phyloP scores from a whole-genome alignment of 176 grass and related monocot genomes.

The Zoysia pacifica region DNA sequence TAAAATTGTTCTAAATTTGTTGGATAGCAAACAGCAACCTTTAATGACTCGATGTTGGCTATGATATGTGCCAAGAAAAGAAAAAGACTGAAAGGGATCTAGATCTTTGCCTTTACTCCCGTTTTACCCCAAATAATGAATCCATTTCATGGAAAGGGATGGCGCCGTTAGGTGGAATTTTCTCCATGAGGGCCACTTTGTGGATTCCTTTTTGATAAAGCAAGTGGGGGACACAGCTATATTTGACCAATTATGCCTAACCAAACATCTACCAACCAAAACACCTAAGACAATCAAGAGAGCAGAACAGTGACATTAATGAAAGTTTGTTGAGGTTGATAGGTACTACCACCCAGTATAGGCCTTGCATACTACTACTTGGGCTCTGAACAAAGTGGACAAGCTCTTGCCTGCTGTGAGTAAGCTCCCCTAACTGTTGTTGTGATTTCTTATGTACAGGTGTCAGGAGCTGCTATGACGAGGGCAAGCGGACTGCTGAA shows the following conservation, averaged over 20 bases:
- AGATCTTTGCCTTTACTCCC: background rate
- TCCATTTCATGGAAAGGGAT: constrained; percentile 42
- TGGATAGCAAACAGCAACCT: background rate
- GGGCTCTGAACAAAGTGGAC: constrained; percentile 12
- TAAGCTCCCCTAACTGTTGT: constrained; percentile 26
- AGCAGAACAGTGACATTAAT: background rate
- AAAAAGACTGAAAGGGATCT: background rate
- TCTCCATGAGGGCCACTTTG: constrained; percentile 31
- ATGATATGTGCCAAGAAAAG: background rate
- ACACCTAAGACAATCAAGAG: constrained; percentile 36
- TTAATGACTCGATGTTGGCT: background rate
- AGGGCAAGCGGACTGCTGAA: constrained; percentile 89
- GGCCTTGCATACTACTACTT: constrained; percentile 11
- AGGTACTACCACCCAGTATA: background rate
- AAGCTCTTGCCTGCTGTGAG: background rate
- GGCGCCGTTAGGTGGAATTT: constrained; percentile 47
- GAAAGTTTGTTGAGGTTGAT: constrained; percentile 42
- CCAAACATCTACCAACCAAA: constrained; percentile 52
- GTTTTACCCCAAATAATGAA: constrained; percentile 35
- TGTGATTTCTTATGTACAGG: constrained; percentile 47
- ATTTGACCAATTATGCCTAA: constrained; percentile 36
- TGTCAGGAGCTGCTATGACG: constrained; percentile 90
- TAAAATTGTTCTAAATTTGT: constrained; percentile 1
- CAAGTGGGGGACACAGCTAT: constrained; percentile 26
- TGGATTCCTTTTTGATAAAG: constrained; percentile 48